A percentile compares a stretch with the other conserved stretches of the same genome.
Evolutionary conservation across 1,284 basidiomycete genomes (phyloP).

Genomic region (Vanrija humicola): DNA sequence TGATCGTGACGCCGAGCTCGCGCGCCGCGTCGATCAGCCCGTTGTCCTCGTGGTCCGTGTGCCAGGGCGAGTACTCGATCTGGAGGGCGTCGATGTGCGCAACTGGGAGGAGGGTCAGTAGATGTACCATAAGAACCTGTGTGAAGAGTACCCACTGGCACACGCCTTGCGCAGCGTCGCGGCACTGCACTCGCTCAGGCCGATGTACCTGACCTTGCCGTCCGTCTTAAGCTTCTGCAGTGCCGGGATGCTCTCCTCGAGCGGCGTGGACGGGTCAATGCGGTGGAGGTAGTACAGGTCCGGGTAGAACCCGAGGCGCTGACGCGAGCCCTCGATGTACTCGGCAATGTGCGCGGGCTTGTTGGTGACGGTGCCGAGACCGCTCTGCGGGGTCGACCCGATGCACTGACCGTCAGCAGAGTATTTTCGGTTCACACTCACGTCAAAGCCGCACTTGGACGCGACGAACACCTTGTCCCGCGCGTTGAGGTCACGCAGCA

Average conservation of each 20-base stretch:
- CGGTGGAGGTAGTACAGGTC: constrained; percentile 51
- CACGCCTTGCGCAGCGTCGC: constrained; percentile 62
- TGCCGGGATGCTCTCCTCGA: constrained; percentile 41
- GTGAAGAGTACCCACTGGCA: constrained; percentile 13
- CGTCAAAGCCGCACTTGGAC: constrained; percentile 46
- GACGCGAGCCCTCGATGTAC: constrained; percentile 39
- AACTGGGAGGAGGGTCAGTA: constrained; percentile 16
- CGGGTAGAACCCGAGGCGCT: constrained; percentile 42
- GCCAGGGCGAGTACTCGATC: constrained; percentile 52
- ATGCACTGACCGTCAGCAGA: not conserved
- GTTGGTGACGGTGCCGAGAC: constrained; percentile 21
- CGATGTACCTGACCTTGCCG: constrained; percentile 48
- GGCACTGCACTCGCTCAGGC: constrained; percentile 58
- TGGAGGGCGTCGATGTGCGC: constrained; percentile 50
- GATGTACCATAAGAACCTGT: not conserved
- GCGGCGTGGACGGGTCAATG: constrained; percentile 35
- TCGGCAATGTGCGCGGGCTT: constrained; percentile 36
- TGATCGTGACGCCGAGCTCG: constrained; percentile 45
- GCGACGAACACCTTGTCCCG: constrained; percentile 48
- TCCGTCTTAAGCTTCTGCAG: constrained; percentile 45
- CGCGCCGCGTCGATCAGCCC: constrained; percentile 48
- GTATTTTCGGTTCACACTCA: constrained; percentile 13
- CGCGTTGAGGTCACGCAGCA: constrained; percentile 33
- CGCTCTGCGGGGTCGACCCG: constrained; percentile 1
- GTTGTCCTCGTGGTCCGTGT: constrained; percentile 46